Evolutionary conservation across 2,329 filamentous ascomycete genomes (phyloP).

Genomic region (Sordariomycetes sp.): DNA sequence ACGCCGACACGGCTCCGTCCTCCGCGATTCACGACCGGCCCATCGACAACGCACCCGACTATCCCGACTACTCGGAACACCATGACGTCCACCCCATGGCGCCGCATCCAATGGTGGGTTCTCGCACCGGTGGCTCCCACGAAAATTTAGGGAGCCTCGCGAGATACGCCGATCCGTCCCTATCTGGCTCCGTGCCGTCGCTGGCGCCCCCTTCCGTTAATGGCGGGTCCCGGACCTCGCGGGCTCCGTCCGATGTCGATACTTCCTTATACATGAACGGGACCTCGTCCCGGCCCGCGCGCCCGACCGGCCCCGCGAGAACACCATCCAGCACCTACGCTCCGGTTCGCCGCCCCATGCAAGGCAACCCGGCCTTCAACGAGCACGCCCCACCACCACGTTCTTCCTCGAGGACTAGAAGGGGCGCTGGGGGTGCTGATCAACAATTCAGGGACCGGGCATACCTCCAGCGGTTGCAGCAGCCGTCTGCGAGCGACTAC

Average conservation of each 20-base stretch:
- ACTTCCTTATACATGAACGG: conserved; percentile 1
- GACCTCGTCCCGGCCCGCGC: conserved; percentile 13
- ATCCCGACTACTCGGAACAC: conserved; percentile 26
- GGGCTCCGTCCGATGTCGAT: background rate
- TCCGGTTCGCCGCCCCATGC: conserved; percentile 22
- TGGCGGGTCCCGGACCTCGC: background rate
- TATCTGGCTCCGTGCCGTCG: conserved; percentile 26
- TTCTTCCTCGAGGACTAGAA: conserved; percentile 41
- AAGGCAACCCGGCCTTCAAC: background rate
- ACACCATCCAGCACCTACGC: conserved; percentile 76
- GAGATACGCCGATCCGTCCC: conserved; percentile 1
- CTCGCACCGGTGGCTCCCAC: background rate
- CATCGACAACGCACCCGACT: conserved; percentile 19
- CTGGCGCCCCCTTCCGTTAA: background rate
- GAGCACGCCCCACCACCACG: conserved; percentile 16
- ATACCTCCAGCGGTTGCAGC: conserved; percentile 56
- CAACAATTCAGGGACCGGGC: conserved; percentile 73
- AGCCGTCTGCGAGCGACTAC: background rate
- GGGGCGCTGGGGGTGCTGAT: conserved; percentile 27
- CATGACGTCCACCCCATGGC: background rate
- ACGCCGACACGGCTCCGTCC: conserved; percentile 29
- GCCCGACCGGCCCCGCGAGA: conserved; percentile 57
- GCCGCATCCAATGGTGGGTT: background rate
- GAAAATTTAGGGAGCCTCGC: conserved; percentile 2
- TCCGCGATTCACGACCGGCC: conserved; percentile 11